Conservation (phyloP, 495 filamentous ascomycete species). For the Parathielavia appendiculata region DNA sequence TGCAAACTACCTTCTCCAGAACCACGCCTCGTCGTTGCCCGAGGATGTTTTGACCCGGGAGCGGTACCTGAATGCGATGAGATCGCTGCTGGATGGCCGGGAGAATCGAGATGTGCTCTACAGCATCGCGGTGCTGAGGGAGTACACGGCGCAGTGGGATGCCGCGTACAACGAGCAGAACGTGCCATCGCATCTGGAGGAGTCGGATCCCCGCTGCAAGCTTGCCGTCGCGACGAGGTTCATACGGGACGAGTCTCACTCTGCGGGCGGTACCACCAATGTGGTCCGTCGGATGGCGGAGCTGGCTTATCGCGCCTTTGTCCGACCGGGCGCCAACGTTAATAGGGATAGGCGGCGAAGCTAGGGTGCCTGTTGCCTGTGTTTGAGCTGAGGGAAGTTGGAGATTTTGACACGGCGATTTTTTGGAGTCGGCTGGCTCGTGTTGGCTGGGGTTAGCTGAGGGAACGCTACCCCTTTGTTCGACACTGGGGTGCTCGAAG, state of each 20-base stretch:
- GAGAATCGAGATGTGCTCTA: slow-evolving; percentile 94
- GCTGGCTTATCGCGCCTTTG: slow-evolving; percentile 53
- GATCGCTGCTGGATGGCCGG: slow-evolving; percentile 64
- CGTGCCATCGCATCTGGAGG: slow-evolving; percentile 57
- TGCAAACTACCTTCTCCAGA: slow-evolving; percentile 63
- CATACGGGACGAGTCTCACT: slow-evolving; percentile 65
- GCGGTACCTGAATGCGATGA: slow-evolving; percentile 54
- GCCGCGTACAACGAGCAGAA: slow-evolving; percentile 57
- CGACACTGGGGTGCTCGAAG: neutral
- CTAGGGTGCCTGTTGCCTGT: too few relatives aligned
- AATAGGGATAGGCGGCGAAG: neutral
- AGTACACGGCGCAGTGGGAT: slow-evolving; percentile 62
- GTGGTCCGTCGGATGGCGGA: slow-evolving; percentile 73
- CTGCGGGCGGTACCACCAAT: slow-evolving; percentile 68
- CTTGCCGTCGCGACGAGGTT: slow-evolving; percentile 77
- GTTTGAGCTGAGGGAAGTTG: neutral
- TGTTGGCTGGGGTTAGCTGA: neutral
- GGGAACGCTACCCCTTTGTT: neutral
- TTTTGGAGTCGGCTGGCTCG: neutral
- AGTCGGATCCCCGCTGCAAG: slow-evolving; percentile 65
- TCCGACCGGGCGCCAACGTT: slow-evolving; percentile 39
- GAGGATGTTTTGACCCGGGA: slow-evolving; percentile 53
- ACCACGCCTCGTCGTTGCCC: slow-evolving; percentile 44
- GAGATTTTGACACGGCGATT: neutral
- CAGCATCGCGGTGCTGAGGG: slow-evolving; percentile 74